Conservation (phyloP, 495 filamentous ascomycete genomes). For the Trichoderma asperelloides region DNA sequence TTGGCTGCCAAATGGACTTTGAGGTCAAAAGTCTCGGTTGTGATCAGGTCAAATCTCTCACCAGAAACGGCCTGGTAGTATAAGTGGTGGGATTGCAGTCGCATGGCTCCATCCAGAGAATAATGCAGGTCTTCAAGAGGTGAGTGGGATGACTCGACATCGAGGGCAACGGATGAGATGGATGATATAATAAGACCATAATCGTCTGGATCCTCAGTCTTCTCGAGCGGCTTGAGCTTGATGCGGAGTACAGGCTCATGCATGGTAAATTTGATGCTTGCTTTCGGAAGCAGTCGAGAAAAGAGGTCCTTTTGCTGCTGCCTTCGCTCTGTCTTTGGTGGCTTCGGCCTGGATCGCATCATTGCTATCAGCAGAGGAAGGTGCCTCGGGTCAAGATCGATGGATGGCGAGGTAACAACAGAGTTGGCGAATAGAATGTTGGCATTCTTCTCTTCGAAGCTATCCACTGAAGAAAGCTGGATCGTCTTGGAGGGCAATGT, state of each 20-base stretch:
- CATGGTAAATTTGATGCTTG: conserved; percentile 87
- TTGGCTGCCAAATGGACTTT: conserved; percentile 76
- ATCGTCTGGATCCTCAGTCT: conserved; percentile 60
- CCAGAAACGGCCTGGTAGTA: conserved; percentile 89
- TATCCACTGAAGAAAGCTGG: conserved; percentile 62
- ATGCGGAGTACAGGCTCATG: conserved; percentile 93
- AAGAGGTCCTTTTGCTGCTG: conserved; percentile 53
- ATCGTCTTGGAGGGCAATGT: conserved; percentile 93
- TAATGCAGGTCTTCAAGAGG: conserved; percentile 78
- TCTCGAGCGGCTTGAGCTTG: conserved; percentile 58
- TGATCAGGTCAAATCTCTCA: conserved; percentile 72
- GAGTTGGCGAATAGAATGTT: conserved; percentile 96
- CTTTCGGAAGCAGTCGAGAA: conserved; percentile 88
- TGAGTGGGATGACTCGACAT: conserved; percentile 91
- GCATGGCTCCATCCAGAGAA: conserved; percentile 67
- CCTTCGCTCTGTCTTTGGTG: conserved; percentile 32
- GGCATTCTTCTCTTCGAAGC: conserved; percentile 78
- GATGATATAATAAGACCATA: conserved; percentile 92
- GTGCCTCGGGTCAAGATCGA: conserved; percentile 92
- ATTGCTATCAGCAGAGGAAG: conserved; percentile 78
- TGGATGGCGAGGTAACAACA: conserved; percentile 88
- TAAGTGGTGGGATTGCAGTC: conserved; percentile 78
- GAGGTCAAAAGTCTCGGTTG: conserved; percentile 77
- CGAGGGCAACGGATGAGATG: conserved; percentile 83
- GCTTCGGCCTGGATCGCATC: conserved; percentile 46